phyloP scores from a whole-genome alignment of 208 protist species.

The Leishmania gerbilli region DNA sequence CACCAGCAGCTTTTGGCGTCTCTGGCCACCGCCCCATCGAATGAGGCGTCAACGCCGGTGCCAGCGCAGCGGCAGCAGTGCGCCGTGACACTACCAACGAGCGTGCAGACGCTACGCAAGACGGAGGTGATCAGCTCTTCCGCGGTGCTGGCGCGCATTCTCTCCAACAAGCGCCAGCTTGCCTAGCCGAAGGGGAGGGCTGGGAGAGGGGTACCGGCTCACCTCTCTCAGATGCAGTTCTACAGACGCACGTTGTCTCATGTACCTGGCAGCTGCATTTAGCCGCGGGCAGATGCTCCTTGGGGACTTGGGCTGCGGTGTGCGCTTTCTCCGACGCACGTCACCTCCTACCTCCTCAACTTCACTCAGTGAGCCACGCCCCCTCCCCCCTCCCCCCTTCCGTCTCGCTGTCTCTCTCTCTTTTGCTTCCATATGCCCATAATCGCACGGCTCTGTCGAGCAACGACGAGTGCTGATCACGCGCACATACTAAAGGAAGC shows the following conservation, averaged over 20 bases:
- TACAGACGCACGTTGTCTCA: neutral
- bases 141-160: conserved; percentile 66
- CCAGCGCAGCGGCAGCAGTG: conserved; percentile 2
- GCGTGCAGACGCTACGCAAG: conserved; percentile 44
- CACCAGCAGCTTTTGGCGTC: conserved; percentile 22
- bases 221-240: neutral
- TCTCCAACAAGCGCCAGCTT: conserved; percentile 85
- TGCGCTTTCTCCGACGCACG: neutral
- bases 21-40: conserved; percentile 5
- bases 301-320: neutral
- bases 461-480: neutral
- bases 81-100: neutral
- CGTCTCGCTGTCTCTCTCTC: neutral
- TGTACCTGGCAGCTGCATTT: neutral
- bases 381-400: neutral
- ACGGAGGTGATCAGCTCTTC: conserved; percentile 54
- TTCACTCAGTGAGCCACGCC: neutral
- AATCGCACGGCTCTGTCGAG: neutral
- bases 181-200: conserved; percentile 6
- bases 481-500: neutral
- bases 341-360: neutral
- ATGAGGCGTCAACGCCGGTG: neutral
- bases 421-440: neutral
- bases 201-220: neutral
- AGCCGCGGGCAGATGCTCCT: neutral